Evolutionary conservation across 257 asterid genomes (phyloP), one percentile per base, ranked within the genome.

Genomic region (Eustoma russellianum): DNA sequence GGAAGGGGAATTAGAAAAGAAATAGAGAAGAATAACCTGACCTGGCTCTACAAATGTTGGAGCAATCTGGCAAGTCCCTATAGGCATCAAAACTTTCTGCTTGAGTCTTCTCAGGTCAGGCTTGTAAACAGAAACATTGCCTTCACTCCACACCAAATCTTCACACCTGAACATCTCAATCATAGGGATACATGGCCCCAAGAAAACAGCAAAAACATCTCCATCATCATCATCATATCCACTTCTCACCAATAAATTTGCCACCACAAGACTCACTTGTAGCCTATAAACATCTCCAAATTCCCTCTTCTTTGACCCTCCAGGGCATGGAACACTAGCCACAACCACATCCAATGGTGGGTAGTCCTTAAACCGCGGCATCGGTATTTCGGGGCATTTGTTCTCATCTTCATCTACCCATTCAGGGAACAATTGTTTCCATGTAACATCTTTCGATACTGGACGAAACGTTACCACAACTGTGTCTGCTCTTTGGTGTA

Each of bases 301-400:
- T n/a, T 62, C 56, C 38, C 33, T 53, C 8, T 24, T 51, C 5
- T 52, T 48, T 13, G 53, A 59, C 48, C 35, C 55, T 12, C 33
- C 43, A 18, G 41, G 56, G 51, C 82, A 68, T 33, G 82, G 82
- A 44, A 59, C 60, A 43, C 55, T 55, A 10, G 78, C 76, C 10
- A 76, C 63, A 46, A 76, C 54, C 28, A 63, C 68, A n/a, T 76
- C 60, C 28, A 72, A 13, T 33, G 60, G 69, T 13, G 19, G 38
- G 45, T 68, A 72, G 1, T 71, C 58, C 17, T 56, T 60, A 3
- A 65, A 57, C 46, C 43, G 44, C 5, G 82, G 78, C 76, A 71
- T 68, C 16, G 78, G 78, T 19, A 76, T 72, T 58, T 72, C 74
- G 0, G 82, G 82, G 50, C 82, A 76, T 28, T 57, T 62, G 0